Base-by-base conservation (phyloP, 2,329 filamentous ascomycete species). In the Xylaria sp. region DNA sequence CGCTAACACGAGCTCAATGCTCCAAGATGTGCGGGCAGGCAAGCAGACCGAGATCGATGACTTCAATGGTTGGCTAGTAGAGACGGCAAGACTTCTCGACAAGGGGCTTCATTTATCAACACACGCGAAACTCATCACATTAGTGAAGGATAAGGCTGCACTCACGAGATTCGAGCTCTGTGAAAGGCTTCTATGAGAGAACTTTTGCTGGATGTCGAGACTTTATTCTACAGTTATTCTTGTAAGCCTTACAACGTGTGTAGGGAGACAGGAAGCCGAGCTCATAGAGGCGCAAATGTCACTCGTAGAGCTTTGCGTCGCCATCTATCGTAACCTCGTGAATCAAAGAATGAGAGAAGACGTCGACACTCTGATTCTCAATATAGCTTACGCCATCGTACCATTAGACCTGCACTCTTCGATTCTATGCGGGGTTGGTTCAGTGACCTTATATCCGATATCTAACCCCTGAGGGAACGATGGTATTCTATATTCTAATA, bases 1-100 rank as follows among this genome's bases (percentile, higher is more conserved):
- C 18, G 79, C 84, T 37, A 90, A 90, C 75, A 85, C 80, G 10
- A 89, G 87, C 76, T 89, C 87, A 4, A 90, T 90, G 88, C 81
- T 89, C 5, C 88, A 90, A 77, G 88, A 90, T 73, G 82, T 86
- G 13, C 77, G 75, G 37, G 82, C 84, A 6, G 84, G 85, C 18
- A 84, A 84, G 74, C 73, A 76, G 63, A 72, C 67, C 27, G 69
- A 71, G 67, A 68, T 71, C 47, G 61, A 69, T 29, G 69, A 69
- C 71, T 85, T 90, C 72, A 90, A 90, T 74, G 88, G 88, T 62
- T 89, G 86, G 83, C 78, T 89, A 21, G 79, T 85, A 40, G 84
- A 85, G 47, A 85, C 78, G 73, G 84, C 82, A 5, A 75, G 71
- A 21, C 81, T 81, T 35, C 77, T 86, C 3, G 76, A 76, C 47